A percentile compares a stretch with the other conserved stretches of the same genome.
Evolutionary conservation across 768 basidiomycete species (phyloP).

Genomic region (Boletellus ananas): DNA sequence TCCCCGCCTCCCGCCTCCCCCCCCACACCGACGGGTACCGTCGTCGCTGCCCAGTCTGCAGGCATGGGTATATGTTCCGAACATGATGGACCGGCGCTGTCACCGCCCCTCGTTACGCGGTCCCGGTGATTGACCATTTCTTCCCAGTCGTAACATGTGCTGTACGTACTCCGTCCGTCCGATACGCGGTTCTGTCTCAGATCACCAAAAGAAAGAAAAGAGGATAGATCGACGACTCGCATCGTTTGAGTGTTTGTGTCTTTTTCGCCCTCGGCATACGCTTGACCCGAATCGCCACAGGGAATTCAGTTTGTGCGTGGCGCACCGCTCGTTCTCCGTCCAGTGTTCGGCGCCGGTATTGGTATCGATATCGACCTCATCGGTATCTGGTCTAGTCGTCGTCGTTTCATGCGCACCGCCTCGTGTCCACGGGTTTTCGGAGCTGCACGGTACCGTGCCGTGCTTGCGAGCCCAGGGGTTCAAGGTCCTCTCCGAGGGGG

Average conservation of each 20-base stretch:
- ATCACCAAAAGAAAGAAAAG: neutral
- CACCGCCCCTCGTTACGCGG: conserved; percentile 1
- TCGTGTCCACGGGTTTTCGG: neutral
- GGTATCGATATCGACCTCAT: neutral
- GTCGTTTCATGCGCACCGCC: conserved; percentile 2
- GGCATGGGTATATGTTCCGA: conserved; percentile 1
- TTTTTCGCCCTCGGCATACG: too few species aligned
- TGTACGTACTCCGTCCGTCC: conserved; percentile 4
- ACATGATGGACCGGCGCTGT: conserved; percentile 12
- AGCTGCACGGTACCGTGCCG: neutral
- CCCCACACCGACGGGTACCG: neutral
- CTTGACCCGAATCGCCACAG: too few species aligned
- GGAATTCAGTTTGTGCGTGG: too few species aligned
- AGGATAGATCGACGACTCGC: neutral
- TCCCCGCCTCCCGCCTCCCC: neutral
- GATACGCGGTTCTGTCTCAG: conserved; percentile 6
- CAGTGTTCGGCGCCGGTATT: neutral
- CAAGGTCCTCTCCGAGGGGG: too few species aligned
- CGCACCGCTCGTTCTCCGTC: neutral
- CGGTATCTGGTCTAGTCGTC: neutral
- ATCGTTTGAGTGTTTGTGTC: neutral
- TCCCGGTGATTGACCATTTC: neutral
- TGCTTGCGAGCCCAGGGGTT: neutral
- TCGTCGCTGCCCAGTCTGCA: neutral
- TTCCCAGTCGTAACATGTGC: neutral